Base-by-base conservation (phyloP, 2,329 filamentous ascomycete species). In the Trichoderma harzianum region DNA sequence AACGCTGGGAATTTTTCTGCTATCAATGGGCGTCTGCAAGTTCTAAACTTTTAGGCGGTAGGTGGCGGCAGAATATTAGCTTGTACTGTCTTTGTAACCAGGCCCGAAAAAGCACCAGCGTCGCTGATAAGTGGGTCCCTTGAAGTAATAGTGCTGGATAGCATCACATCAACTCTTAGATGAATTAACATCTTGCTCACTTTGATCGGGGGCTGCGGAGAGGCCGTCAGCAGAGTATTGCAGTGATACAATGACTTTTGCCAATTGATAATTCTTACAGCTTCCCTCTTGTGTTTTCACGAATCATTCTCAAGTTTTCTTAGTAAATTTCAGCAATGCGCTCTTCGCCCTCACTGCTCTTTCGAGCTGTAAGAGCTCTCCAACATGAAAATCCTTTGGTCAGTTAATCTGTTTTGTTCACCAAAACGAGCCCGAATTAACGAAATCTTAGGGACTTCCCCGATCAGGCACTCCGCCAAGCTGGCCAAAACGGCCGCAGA, bases 301-400 rank as follows among this genome's bases (percentile, higher is more conserved):
- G 12, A 16, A 34, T n/a, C 14, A 18, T 28, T 18, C 6, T 16
- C 2, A 21, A 32, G 26, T 32, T 32, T n/a, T 1, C 28, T 43
- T 12, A 11, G 18, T 28, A 39, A 21, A 21, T 30, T 21, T 32
- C 26, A 7, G n/a, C 16, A 32, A 86, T 86, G 84, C 82, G 80
- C 30, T 72, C 79, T 69, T 80, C 82, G 39, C 67, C 79, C 32
- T 72, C 77, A 18, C 82, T 80, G 7, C 77, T 85, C 53, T 82
- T 84, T 63, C 81, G 79, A 61, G 73, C 74, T 21, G 55, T 76
- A 21, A 76, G 76, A 36, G 74, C 77, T 64, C 75, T 82, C 2
- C 77, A 78, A 51, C 95, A 98, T 90, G 95, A 97, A 76, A 98
- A 97, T 76, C 95, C 95, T 5, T 82, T 97, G 79, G 95, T 97